Percentiles rank a stretch among this genome's conserved stretches.
Conservation (phyloP, 2,329 filamentous ascomycete genomes). For the Biscogniauxia mediterranea region DNA sequence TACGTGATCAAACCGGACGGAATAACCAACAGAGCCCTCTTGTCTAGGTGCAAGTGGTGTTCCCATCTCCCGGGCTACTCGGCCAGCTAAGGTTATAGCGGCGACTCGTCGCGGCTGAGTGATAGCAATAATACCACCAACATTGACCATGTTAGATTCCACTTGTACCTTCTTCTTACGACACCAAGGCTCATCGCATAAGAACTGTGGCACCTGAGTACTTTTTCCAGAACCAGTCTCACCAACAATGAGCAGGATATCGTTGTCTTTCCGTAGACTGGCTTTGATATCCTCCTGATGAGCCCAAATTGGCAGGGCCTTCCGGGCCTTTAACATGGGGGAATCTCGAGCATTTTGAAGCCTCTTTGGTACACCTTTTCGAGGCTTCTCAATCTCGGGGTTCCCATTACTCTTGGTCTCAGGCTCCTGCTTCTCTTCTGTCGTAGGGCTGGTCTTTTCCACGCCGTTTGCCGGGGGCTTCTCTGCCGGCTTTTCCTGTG, state of each 20-base stretch:
- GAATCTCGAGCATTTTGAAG: slow-evolving; percentile 16
- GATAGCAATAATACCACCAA: slow-evolving; percentile 83
- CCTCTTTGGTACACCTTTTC: slow-evolving; percentile 5
- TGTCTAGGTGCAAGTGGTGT: slow-evolving; percentile 46
- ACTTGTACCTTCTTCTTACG: slow-evolving; percentile 55
- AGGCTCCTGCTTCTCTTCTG: slow-evolving; percentile 8
- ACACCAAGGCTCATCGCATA: slow-evolving; percentile 79
- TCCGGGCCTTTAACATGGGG: slow-evolving; percentile 45
- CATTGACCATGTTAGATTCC: slow-evolving; percentile 43
- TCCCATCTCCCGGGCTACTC: slow-evolving; percentile 76
- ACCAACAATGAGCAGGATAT: slow-evolving; percentile 78
- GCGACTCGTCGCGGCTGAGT: slow-evolving; percentile 94
- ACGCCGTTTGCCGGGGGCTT: slow-evolving; percentile 12
- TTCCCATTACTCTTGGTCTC: slow-evolving; percentile 5
- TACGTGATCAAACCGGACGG: slow-evolving; percentile 88
- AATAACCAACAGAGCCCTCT: slow-evolving; percentile 74
- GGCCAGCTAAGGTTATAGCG: slow-evolving; percentile 83
- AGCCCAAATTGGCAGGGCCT: slow-evolving; percentile 77
- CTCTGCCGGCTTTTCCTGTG: slow-evolving; percentile 32
- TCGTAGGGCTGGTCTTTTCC: slow-evolving; percentile 6
- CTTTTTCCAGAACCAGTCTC: slow-evolving; percentile 97
- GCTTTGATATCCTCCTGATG: slow-evolving; percentile 68
- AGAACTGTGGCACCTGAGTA: slow-evolving; percentile 92
- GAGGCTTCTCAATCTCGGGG: background rate
- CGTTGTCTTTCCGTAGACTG: slow-evolving; percentile 61